A percentile compares a stretch with the other conserved stretches of the same genome.
Conservation (phyloP, 208 protist genomes). For the Zelonia costaricensis region DNA sequence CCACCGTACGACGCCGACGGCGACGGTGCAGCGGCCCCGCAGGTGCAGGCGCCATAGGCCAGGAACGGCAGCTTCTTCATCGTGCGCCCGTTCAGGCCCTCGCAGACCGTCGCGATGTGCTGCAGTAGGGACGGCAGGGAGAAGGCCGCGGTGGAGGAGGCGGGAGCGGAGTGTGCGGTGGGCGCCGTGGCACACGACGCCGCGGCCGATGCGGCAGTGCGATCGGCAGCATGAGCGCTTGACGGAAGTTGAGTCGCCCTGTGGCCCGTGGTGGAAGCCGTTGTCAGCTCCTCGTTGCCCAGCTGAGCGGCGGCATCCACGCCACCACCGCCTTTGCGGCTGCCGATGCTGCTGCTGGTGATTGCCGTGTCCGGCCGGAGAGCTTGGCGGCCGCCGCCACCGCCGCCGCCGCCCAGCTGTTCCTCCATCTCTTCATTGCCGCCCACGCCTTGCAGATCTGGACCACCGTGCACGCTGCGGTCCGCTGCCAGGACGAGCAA, state of each 20-base stretch:
- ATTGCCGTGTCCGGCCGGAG: neutral
- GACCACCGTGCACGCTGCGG: too few species aligned
- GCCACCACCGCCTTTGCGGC: neutral
- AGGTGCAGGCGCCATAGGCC: constrained; percentile 49
- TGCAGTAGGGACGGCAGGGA: neutral
- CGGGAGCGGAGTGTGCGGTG: neutral
- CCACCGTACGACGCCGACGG: neutral
- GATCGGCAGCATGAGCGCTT: too few species aligned
- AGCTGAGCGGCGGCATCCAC: neutral
- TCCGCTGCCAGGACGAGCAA: constrained; percentile 5
- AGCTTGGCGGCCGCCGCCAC: neutral
- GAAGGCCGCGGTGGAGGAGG: neutral
- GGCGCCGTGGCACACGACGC: too few species aligned
- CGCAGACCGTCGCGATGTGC: constrained; percentile 46
- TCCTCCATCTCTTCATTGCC: too few species aligned
- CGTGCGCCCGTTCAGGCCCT: constrained; percentile 88
- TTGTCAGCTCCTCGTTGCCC: constrained; percentile 1
- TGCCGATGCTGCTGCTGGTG: neutral
- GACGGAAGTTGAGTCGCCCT: too few species aligned
- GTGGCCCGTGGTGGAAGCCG: neutral
- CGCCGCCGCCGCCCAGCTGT: too few species aligned
- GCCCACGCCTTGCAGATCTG: too few species aligned
- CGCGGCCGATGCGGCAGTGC: too few species aligned
- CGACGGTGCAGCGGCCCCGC: neutral
- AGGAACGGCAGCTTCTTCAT: constrained; percentile 94